Evolutionary conservation across 2,329 filamentous ascomycete species (phyloP).

Genomic region (Aspergillus ustus): DNA sequence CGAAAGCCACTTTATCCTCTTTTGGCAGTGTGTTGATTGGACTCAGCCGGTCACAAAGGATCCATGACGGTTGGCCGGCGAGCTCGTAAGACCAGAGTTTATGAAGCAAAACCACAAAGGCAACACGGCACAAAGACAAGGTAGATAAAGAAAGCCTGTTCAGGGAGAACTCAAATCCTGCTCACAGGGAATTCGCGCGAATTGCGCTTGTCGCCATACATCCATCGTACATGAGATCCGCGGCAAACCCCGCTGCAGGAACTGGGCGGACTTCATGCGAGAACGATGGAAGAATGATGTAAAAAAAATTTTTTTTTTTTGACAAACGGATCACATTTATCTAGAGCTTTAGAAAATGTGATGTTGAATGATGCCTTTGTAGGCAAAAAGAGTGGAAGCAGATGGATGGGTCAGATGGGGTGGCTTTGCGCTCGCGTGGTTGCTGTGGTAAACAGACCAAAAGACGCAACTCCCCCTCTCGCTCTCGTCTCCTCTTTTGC

Average conservation of each 20-base stretch:
- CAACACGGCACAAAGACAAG: background rate
- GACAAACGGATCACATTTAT: background rate
- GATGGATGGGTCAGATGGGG: background rate
- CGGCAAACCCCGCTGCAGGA: slow-evolving; percentile 6
- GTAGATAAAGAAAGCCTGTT: background rate
- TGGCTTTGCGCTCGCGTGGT: slow-evolving; percentile 3
- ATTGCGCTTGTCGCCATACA: background rate
- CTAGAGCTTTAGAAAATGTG: background rate
- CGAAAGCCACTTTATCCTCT: slow-evolving; percentile 45
- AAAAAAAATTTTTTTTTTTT: too few relatives aligned
- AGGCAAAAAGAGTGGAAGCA: background rate
- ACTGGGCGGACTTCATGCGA: background rate
- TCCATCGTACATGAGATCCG: slow-evolving; percentile 1
- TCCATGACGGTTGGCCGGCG: background rate
- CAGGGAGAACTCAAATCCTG: background rate
- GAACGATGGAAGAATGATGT: background rate
- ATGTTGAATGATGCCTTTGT: background rate
- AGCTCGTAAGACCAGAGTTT: background rate
- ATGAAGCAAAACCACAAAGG: background rate
- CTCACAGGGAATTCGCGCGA: background rate
- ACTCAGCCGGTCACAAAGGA: slow-evolving; percentile 13
- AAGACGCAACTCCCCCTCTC: background rate
- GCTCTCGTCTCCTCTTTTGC: slow-evolving; percentile 3
- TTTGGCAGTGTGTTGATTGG: slow-evolving; percentile 38
- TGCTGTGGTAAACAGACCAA: slow-evolving; percentile 14